Conservation (phyloP, 2,329 filamentous ascomycete genomes). For the Macroventuria anomochaeta region DNA sequence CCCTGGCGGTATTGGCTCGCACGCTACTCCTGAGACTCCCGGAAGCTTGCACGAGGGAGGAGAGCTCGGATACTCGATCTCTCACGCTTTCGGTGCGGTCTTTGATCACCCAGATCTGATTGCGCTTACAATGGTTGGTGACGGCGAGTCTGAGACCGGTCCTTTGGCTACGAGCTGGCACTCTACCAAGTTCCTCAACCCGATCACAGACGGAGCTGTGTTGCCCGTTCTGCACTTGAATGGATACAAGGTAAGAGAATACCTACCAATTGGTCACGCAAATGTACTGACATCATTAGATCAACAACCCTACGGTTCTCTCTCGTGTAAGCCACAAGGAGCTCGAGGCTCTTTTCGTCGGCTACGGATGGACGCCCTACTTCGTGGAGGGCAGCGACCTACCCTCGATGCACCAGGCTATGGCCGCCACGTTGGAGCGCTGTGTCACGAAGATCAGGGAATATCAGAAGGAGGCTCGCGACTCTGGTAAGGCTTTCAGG, state of each 20-base stretch:
- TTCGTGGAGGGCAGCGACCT: constrained; percentile 79
- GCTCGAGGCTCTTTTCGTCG: constrained; percentile 70
- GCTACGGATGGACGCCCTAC: constrained; percentile 81
- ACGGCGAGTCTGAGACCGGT: constrained; percentile 82
- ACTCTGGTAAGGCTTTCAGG: constrained; percentile 71
- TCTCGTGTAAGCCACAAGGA: constrained; percentile 77
- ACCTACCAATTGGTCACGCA: neutral
- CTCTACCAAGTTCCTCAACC: constrained; percentile 82
- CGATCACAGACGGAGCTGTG: constrained; percentile 77
- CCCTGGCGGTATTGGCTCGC: constrained; percentile 77
- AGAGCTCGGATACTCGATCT: constrained; percentile 81
- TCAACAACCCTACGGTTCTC: constrained; percentile 62
- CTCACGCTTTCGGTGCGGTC: constrained; percentile 78
- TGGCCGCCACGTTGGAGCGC: constrained; percentile 77
- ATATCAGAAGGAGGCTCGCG: constrained; percentile 74
- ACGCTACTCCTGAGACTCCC: constrained; percentile 79
- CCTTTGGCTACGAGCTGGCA: constrained; percentile 82
- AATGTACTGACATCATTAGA: constrained; percentile 22
- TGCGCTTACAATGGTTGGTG: constrained; percentile 77
- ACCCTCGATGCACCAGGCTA: constrained; percentile 79
- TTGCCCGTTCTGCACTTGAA: constrained; percentile 80
- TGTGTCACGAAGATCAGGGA: constrained; percentile 72
- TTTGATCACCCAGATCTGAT: constrained; percentile 79
- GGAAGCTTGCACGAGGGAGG: constrained; percentile 80
- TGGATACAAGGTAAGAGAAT: constrained; percentile 75